These are phyloP conservation scores for Apiospora aurea DNA, from an alignment of 2,329 filamentous ascomycete species.

Conservation along the genomic window DNA sequence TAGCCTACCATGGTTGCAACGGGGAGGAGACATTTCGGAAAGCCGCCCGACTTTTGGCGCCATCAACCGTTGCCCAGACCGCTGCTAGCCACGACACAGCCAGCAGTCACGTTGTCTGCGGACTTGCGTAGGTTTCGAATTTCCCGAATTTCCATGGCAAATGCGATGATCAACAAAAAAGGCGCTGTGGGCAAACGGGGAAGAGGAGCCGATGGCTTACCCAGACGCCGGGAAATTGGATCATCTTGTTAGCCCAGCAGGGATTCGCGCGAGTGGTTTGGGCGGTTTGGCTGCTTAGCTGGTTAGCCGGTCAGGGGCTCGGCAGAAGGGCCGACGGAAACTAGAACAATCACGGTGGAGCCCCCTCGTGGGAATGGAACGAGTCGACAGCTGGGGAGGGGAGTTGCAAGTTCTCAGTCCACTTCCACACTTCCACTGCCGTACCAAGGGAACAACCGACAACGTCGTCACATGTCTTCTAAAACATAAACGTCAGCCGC, in stretches of 20 bases:
- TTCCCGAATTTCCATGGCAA: slow-evolving; percentile 5
- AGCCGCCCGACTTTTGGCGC: neutral
- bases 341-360: neutral
- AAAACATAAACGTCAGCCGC: neutral
- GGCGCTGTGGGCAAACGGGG: neutral
- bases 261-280: neutral
- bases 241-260: slow-evolving; percentile 11
- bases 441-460: neutral
- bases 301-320: neutral
- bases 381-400: neutral
- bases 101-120: neutral
- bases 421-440: neutral
- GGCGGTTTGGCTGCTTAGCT: neutral
- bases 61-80: neutral
- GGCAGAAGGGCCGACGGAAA: slow-evolving; percentile 12
- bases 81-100: neutral
- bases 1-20: neutral
- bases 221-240: slow-evolving; percentile 19
- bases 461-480: neutral
- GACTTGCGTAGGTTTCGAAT: neutral
- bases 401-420: neutral
- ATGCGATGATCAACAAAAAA: neutral
- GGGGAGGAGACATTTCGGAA: neutral
- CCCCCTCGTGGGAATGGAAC: neutral
- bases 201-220: neutral